These are phyloP conservation scores for Acacia confusa DNA, from an alignment of 306 rosid genomes.

Conservation along the genomic window DNA sequence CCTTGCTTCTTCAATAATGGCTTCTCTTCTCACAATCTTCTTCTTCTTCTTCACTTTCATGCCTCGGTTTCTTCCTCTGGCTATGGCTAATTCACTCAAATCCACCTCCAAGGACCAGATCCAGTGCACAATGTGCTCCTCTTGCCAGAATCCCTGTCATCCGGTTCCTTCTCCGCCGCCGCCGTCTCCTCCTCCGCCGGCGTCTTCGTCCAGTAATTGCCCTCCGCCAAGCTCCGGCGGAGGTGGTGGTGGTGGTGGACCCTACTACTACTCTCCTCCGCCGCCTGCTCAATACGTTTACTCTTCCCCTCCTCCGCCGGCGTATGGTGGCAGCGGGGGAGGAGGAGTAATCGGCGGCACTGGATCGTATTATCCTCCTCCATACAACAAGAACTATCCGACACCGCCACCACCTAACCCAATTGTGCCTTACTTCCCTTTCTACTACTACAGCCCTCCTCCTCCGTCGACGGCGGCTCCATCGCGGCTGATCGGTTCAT, in stretches of 20 bases:
- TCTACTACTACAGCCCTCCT: conserved; percentile 74
- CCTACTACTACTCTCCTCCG: conserved; percentile 64
- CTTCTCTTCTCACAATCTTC: not conserved
- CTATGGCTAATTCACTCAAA: conserved; percentile 24
- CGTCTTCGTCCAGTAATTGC: conserved; percentile 39
- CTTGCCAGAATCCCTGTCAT: conserved; percentile 80
- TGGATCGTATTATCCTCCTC: conserved; percentile 64
- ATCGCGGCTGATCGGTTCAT: not conserved
- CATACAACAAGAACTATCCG: conserved; percentile 52
- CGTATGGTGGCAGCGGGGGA: conserved; percentile 42
- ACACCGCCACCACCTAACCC: conserved; percentile 97
- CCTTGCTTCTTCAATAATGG: conserved; percentile 22
- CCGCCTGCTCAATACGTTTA: conserved; percentile 53
- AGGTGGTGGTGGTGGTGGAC: conserved; percentile 32
- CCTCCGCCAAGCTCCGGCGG: conserved; percentile 66
- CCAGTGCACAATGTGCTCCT: conserved; percentile 90
- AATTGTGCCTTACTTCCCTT: conserved; percentile 90
- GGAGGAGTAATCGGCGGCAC: conserved; percentile 39
- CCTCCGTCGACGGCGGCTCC: conserved; percentile 47
- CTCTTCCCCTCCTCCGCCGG: conserved; percentile 74
- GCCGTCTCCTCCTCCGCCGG: conserved; percentile 39
- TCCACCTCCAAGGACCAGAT: conserved; percentile 63
- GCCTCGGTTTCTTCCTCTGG: conserved; percentile 3
- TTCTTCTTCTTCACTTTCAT: conserved; percentile 1
- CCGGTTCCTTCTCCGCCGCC: conserved; percentile 58